These are phyloP conservation scores for Diplocarpon mali DNA, from an alignment of 2,329 filamentous ascomycete species.

Conservation along the genomic window DNA sequence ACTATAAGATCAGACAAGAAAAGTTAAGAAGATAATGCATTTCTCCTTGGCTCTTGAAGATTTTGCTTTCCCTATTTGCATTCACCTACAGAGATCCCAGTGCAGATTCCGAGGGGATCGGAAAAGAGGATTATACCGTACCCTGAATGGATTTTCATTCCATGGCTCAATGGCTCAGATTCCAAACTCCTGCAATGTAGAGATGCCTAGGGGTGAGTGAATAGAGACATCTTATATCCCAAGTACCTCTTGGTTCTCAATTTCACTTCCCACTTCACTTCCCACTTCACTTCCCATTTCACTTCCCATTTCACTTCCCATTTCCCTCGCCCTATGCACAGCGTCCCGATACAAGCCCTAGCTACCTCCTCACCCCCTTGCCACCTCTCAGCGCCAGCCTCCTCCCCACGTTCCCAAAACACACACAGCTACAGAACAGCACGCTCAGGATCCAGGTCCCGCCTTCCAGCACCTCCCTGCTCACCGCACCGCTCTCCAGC, in stretches of 20 bases:
- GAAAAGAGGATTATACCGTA: too few species aligned
- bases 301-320: background rate
- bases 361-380: background rate
- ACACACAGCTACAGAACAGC: constrained; percentile 87
- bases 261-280: too few species aligned
- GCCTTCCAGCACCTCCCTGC: constrained; percentile 54
- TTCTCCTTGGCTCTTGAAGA: background rate
- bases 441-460: constrained; percentile 88
- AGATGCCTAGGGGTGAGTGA: too few species aligned
- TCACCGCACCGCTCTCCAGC: constrained; percentile 42
- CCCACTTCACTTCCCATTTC: background rate
- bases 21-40: background rate
- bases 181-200: too few species aligned
- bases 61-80: too few species aligned
- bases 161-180: too few species aligned
- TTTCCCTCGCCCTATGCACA: background rate
- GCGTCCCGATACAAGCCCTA: background rate
- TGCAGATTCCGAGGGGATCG: too few species aligned
- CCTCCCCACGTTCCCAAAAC: constrained; percentile 91
- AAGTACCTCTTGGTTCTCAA: too few species aligned
- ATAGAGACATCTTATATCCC: too few species aligned
- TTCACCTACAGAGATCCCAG: too few species aligned
- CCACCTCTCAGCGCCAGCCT: constrained; percentile 42
- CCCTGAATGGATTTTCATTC: too few species aligned
- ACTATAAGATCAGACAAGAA: background rate